Evolutionary conservation across 305 asterid genomes (phyloP), one percentile per base, ranked within the genome.

Genomic region (Salvia sclarea): DNA sequence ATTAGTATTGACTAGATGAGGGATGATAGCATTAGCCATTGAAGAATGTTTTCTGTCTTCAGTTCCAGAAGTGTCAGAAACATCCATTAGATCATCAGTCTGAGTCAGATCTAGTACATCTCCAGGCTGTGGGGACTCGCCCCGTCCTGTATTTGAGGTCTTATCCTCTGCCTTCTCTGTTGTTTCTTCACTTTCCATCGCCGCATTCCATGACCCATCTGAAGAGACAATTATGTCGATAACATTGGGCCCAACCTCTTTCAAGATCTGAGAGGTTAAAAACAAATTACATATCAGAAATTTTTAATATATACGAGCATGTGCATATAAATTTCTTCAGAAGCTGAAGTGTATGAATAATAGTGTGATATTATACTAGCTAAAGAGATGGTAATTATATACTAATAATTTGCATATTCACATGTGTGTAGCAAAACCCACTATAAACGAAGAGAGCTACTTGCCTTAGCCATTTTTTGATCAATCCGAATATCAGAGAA

Each of bases 181-280:
- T 16, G 73, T 55, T 30, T 88, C 91, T 60, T 86, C 84, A 60
- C 69, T 83, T 70, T 74, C 96, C 45, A 64, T 70, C 62, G 75
- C 83, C 30, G 89, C 83, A 64, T 75, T 82, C 98, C 97, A 95
- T 47, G 99, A 89, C 38, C 99, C 93, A 79, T 95, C 98, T 8
- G 95, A 74, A 33, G 96, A 80, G 79, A 95, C 54, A 24, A 80
- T 76, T 73, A 95, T 79, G 33, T 78, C 80, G 6, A 81, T 76
- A 73, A 85, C 86, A 43, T 80, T 79, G 75, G 95, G 80, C 49
- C 85, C 88, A 1, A 85, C 88, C 80, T 89, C 98, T 76, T 84
- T 86, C 85, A 95, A 69, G 53, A 95, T 73, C 99, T 95, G 85
- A 65, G 76, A 22, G 70, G 21, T 40, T 13, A 61, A 61, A 44